Base-by-base conservation (phyloP, 2,329 filamentous ascomycete species). In the Rhynchosporium agropyri region DNA sequence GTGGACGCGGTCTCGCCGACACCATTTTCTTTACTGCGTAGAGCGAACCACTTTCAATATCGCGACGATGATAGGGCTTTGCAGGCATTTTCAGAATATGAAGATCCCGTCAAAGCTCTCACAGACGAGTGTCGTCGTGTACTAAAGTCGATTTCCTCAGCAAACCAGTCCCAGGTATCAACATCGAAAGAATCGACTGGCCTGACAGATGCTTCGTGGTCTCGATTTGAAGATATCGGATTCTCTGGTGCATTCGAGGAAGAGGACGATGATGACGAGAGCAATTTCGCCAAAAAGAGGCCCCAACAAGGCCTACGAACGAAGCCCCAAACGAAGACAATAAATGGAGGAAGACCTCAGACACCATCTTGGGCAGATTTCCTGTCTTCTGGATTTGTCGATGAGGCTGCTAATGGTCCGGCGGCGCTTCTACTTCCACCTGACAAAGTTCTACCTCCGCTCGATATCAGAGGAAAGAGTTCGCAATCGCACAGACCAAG, bases 301-400 rank as follows among this genome's bases (percentile, higher is more conserved):
- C 79, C 36, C 69, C 76, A 58, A 77, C 78, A 80, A 62, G 85
- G 84, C 26, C 75, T 96, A 43, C 83, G 86, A 62, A 84, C 83
- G 13, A 85, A 85, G 5, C 86, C 92, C 15, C 83, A 84, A 5
- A 91, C 91, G 9, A 84, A 84, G 58, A 83, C 77, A n/a, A 83
- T 83, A 49, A 64, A 38, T 20, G 65, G 66, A 9, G 92, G 85
- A 42, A 85, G 95, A 63, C 95, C 95, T 1, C 98, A 92, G 0
- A 99, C 95, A 0, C 95, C 95, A 0, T 98, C 95, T 0, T 99
- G 95, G 95, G 95, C 95, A 3, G 95, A 99, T 75, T 99, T 99
- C 75, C 82, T 99, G 63, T 97, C 92, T 0, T 92, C 92, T 48
- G 95, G 95, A 1, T 99, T 99, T 72, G 82, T 89, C 28, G 92